phyloP scores from a whole-genome alignment of 2,329 filamentous ascomycete genomes.

The Colletotrichum magnum region DNA sequence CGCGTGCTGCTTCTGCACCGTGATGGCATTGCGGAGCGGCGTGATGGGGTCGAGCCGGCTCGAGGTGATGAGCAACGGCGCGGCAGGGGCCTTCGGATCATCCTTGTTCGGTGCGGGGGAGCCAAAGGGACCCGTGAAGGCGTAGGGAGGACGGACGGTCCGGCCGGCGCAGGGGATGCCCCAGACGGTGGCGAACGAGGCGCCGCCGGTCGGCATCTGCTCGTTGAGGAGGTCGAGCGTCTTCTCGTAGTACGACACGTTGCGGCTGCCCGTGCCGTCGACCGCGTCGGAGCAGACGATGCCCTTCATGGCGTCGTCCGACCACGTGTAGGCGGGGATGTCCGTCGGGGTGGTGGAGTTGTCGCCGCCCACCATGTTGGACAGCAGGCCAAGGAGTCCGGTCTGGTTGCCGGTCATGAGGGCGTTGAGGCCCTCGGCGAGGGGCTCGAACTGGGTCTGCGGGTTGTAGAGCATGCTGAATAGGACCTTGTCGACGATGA shows the following conservation, averaged over 20 bases:
- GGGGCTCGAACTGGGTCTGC: constrained; percentile 34
- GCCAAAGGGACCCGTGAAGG: constrained; percentile 46
- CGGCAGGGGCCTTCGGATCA: constrained; percentile 45
- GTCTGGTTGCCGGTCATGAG: constrained; percentile 46
- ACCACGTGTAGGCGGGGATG: neutral
- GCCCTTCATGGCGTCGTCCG: constrained; percentile 43
- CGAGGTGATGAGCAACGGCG: constrained; percentile 55
- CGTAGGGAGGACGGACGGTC: constrained; percentile 48
- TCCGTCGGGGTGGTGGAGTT: neutral
- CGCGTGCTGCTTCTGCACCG: constrained; percentile 37
- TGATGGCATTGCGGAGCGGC: constrained; percentile 51
- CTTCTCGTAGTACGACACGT: constrained; percentile 39
- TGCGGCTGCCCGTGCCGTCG: constrained; percentile 9
- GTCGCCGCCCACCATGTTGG: too few relatives aligned
- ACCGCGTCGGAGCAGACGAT: constrained; percentile 53
- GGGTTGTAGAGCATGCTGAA: constrained; percentile 49
- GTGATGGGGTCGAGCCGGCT: constrained; percentile 57
- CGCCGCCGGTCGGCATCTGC: constrained; percentile 43
- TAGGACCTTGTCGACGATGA: constrained; percentile 48
- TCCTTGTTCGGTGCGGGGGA: constrained; percentile 4
- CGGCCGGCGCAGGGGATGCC: constrained; percentile 52
- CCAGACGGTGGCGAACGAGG: constrained; percentile 43
- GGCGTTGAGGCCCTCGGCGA: constrained; percentile 40
- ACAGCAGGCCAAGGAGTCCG: too few relatives aligned
- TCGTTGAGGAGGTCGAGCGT: constrained; percentile 34